Percentiles rank a stretch among this genome's conserved stretches.
These are phyloP conservation scores for Aspergillus fumigatus DNA, from an alignment of 2,329 filamentous ascomycete genomes.

Conservation along the genomic window DNA sequence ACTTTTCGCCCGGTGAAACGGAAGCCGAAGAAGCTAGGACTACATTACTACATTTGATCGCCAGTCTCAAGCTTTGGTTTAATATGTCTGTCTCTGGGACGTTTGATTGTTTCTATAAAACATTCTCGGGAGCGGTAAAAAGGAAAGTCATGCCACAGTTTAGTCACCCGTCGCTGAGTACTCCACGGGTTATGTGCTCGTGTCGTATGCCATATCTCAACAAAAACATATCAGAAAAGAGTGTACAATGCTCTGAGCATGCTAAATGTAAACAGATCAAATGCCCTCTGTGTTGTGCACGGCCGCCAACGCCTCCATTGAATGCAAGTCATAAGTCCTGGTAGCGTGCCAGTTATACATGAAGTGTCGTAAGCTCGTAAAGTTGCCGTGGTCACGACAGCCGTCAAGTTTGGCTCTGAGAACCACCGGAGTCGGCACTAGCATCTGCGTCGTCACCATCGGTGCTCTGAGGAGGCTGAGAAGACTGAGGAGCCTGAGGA, in stretches of 20 bases:
- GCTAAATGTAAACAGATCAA: neutral
- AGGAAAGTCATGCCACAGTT: neutral
- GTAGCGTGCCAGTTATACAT: neutral
- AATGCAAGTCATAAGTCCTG: neutral
- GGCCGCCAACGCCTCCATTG: neutral
- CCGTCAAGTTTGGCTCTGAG: neutral
- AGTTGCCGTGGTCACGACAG: neutral
- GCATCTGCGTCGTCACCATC: constrained; percentile 17
- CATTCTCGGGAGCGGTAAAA: neutral
- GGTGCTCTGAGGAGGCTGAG: constrained; percentile 2
- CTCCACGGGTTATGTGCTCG: neutral
- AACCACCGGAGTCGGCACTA: neutral
- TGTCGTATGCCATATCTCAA: neutral
- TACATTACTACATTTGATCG: neutral
- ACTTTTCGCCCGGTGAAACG: neutral
- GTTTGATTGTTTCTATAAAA: neutral
- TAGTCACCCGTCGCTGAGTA: neutral
- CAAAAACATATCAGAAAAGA: neutral
- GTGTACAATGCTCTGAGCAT: neutral
- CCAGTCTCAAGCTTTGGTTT: too few species aligned
- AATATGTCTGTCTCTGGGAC: too few species aligned
- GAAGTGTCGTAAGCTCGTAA: neutral
- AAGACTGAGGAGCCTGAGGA: neutral
- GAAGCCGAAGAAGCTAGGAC: neutral
- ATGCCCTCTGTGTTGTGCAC: neutral